Evolutionary conservation across 495 filamentous ascomycete genomes (phyloP).

Genomic region (Aspergillus diversus): DNA sequence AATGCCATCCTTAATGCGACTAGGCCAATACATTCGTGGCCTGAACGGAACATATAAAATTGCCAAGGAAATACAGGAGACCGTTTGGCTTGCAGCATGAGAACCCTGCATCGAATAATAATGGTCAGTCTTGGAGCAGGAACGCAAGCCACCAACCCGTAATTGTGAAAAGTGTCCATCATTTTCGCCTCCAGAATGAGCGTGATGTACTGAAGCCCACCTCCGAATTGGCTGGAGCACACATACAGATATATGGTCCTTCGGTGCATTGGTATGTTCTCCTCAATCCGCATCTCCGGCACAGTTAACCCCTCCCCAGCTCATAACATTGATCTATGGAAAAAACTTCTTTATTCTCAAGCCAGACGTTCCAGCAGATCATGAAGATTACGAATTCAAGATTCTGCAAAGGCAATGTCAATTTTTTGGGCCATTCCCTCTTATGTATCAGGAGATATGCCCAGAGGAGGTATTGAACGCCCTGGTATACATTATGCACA

Average conservation of each 20-base stretch:
- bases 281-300: no score
- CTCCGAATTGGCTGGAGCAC: slow-evolving; percentile 36
- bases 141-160: slow-evolving; percentile 32
- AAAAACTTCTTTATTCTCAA: slow-evolving; percentile 33
- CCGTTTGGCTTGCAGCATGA: slow-evolving; percentile 18
- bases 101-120: not conserved
- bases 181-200: slow-evolving; percentile 46
- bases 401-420: slow-evolving; percentile 39
- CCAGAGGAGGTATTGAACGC: slow-evolving; percentile 14
- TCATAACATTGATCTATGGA: slow-evolving; percentile 8
- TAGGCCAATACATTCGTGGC: slow-evolving; percentile 1
- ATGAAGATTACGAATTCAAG: slow-evolving; percentile 41
- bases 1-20: not conserved
- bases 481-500: slow-evolving; percentile 22
- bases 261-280: slow-evolving; percentile 38
- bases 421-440: slow-evolving; percentile 45
- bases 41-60: slow-evolving; percentile 10
- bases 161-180: slow-evolving; percentile 42
- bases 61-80: slow-evolving; percentile 14
- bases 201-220: slow-evolving; percentile 41
- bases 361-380: slow-evolving; percentile 34
- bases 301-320: not conserved
- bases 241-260: slow-evolving; percentile 47
- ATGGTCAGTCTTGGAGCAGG: slow-evolving; percentile 19
- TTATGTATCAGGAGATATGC: slow-evolving; percentile 33